Conservation (phyloP, 257 asterid species). For the Nicotiana noctiflora region DNA sequence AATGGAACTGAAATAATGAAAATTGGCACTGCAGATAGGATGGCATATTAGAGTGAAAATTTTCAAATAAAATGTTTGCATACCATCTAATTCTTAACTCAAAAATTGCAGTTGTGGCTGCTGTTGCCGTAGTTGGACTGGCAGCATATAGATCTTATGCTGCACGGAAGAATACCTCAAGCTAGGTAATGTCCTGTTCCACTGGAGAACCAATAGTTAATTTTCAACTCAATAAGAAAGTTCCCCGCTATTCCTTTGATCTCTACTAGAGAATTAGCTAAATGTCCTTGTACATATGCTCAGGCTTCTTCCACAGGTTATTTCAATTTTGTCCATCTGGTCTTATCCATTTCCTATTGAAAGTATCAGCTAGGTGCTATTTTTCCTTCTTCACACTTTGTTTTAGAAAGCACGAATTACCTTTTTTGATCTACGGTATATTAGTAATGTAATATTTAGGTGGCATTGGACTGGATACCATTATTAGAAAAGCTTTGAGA, state of each 20-base stretch:
- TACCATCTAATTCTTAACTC: slow-evolving; percentile 3
- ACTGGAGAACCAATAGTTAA: not conserved
- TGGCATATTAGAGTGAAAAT: not conserved
- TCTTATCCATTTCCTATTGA: not conserved
- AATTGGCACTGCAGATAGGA: not conserved
- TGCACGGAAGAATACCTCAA: slow-evolving; percentile 62
- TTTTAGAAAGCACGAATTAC: not conserved
- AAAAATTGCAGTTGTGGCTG: slow-evolving; percentile 75
- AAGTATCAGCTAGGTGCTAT: slow-evolving; percentile 5
- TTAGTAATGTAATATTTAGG: slow-evolving; percentile 1
- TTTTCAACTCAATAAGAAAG: slow-evolving; percentile 2
- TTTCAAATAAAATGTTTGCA: not conserved
- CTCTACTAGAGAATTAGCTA: not conserved
- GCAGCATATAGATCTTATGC: slow-evolving; percentile 74
- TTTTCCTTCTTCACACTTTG: not conserved
- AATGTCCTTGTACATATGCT: not conserved
- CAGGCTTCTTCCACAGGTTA: not conserved
- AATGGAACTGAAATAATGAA: not conserved
- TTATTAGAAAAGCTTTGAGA: not conserved
- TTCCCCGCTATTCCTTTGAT: not conserved
- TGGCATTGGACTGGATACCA: not conserved
- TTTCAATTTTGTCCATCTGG: slow-evolving; percentile 5
- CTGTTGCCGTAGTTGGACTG: slow-evolving; percentile 72
- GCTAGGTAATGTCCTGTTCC: slow-evolving; percentile 3
- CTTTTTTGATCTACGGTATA: not conserved